Conservation (phyloP, 148 eudicot genomes). For the Amaranthus cruentus region DNA sequence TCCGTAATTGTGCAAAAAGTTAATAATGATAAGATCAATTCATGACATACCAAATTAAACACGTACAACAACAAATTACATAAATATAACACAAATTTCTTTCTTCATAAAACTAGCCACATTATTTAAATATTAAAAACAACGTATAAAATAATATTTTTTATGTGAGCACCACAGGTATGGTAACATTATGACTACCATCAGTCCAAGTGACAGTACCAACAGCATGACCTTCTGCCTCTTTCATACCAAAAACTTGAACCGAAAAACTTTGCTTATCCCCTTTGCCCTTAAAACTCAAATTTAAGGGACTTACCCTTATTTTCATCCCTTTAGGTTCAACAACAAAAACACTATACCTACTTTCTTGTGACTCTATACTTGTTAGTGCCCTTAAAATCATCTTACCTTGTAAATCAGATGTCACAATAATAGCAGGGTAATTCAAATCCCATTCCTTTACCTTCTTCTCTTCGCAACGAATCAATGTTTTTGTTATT, state of each 20-base stretch:
- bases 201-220: conserved; percentile 21
- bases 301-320: conserved; percentile 13
- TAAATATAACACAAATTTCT: too few relatives aligned
- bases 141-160: too few relatives aligned
- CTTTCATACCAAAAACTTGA: not conserved
- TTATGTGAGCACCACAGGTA: conserved; percentile 10
- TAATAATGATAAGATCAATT: too few relatives aligned
- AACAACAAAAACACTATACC: conserved; percentile 1
- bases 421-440: conserved; percentile 21
- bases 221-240: not conserved
- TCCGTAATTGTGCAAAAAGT: too few relatives aligned
- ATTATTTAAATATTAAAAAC: too few relatives aligned
- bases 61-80: too few relatives aligned
- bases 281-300: conserved; percentile 15
- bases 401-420: not conserved
- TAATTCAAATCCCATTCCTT: conserved; percentile 26
- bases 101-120: too few relatives aligned
- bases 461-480: conserved; percentile 6
- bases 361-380: conserved; percentile 8
- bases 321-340: conserved; percentile 10
- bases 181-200: conserved; percentile 14
- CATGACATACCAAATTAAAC: too few relatives aligned
- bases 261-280: conserved; percentile 18
- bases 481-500: conserved; percentile 13
- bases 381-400: conserved; percentile 25